Evolutionary conservation across 768 basidiomycete genomes (phyloP).

Genomic region (Trametes cubensis): DNA sequence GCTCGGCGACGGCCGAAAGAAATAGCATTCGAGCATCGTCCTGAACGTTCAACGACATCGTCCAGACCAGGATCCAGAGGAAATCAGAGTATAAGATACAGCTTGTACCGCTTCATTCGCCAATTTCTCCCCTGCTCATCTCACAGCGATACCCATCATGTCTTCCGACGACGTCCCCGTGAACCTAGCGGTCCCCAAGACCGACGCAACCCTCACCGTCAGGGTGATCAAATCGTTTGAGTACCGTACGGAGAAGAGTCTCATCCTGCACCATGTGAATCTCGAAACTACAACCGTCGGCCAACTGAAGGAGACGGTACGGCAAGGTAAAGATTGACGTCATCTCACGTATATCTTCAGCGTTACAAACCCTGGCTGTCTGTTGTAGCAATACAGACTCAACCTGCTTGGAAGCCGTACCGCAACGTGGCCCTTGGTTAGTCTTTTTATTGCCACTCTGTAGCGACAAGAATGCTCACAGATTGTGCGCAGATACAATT

Average conservation of each 20-base stretch:
- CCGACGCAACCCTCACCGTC: constrained; percentile 83
- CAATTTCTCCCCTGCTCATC: not conserved
- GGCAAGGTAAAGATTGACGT: constrained; percentile 54
- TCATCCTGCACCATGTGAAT: constrained; percentile 83
- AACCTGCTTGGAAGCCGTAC: constrained; percentile 89
- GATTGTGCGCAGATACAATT: constrained; percentile 70
- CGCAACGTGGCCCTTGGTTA: constrained; percentile 69
- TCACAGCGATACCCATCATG: constrained; percentile 9
- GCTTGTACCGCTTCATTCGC: not conserved
- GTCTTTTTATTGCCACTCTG: constrained; percentile 11
- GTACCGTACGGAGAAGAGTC: constrained; percentile 85
- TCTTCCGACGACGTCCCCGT: constrained; percentile 47
- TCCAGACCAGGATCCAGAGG: not conserved
- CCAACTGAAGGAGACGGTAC: constrained; percentile 71
- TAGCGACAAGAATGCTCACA: not conserved
- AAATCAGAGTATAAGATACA: constrained; percentile 4
- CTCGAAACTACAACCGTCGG: constrained; percentile 79
- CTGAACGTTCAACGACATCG: constrained; percentile 15
- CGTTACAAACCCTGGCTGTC: constrained; percentile 3
- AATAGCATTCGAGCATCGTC: constrained; percentile 24
- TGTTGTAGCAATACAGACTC: constrained; percentile 65
- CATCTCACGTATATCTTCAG: constrained; percentile 12
- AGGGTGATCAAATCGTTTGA: constrained; percentile 95
- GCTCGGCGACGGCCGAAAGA: constrained; percentile 10
- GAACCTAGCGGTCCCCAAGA: constrained; percentile 66